Base-by-base conservation (phyloP, 495 filamentous ascomycete species). In the Elasticomyces elasticus region DNA sequence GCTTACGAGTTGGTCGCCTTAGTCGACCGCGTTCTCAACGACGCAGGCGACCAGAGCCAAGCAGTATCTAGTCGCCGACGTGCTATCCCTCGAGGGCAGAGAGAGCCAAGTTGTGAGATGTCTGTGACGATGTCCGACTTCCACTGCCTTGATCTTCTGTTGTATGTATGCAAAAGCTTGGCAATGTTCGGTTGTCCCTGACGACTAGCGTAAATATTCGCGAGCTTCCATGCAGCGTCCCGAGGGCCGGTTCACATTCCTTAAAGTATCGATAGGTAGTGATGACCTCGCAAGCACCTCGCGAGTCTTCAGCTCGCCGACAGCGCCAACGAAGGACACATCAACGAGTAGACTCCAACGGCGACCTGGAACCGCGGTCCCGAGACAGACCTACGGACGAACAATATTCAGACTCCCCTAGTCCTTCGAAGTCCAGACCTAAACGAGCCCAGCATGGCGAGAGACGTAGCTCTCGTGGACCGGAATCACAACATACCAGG, bases 331-430 rank as follows among this genome's bases (percentile, higher is more conserved):
- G 61, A 48, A 40, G 58, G 28, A 56, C 61, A 13, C 69, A 70
- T 47, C 66, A 65, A 40, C 58, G 66, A 25, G 64, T 66, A 20
- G 68, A 72, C 59, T 69, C 66, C 31, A 48, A 57, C 7, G 65
- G 69, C 49, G 62, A 62, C 30, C 50, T 67, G 4, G 59, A 63
- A 7, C 64, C 66, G 33, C 45, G 49, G 22, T 46, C 11, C 15
- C 50, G 44, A 49, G 33, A 37, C 6, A 47, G 47, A 25, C 25
- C 19, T 26, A 27, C 31, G 15, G 35, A 59, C n/a, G 55, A 63
- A 11, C 19, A 31, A 48, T 59, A 52, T 19, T 53, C 31, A 27
- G 59, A 47, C 55, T 63, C 45, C 42, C 53, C 47, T 42, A 66
- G 51, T 27, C 62, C 61, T 28, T 64, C 30, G 37, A 63, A 61